Evolutionary conservation across 805 yeast species (phyloP).

Genomic region (Zygosaccharomyces kombuchaensis): DNA sequence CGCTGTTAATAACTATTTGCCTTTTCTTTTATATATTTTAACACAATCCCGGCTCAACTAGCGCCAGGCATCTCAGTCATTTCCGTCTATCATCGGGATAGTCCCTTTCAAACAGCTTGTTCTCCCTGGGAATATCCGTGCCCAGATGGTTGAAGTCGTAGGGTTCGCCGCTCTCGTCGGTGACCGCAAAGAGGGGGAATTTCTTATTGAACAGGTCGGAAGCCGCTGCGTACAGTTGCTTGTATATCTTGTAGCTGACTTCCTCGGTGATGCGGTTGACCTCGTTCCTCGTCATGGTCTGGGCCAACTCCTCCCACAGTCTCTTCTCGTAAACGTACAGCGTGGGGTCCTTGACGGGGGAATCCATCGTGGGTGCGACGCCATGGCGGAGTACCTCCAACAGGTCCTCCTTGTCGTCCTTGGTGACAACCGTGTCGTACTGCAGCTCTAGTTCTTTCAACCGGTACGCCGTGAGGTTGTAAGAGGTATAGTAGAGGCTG

Average conservation of each 20-base stretch:
- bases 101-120: constrained; percentile 3
- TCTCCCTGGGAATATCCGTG: constrained; percentile 2
- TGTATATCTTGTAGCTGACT: constrained; percentile 4
- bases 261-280: constrained; percentile 1
- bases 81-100: constrained; percentile 4
- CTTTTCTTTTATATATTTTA: no score
- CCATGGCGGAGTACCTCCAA: constrained; percentile 15
- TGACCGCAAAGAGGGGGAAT: constrained; percentile 12
- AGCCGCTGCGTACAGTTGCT: constrained; percentile 14
- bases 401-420: constrained; percentile 14
- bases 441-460: constrained; percentile 29
- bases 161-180: constrained; percentile 4
- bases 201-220: constrained; percentile 10
- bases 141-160: constrained; percentile 1
- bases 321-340: constrained; percentile 20
- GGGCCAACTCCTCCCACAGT: constrained; percentile 17
- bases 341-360: constrained; percentile 31
- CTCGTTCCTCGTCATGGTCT: constrained; percentile 4
- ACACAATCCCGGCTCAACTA: no score
- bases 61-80: no score
- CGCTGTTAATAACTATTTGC: no score
- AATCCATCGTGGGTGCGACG: constrained; percentile 14
- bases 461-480: constrained; percentile 24
- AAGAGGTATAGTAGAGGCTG: constrained; percentile 18
- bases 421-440: constrained; percentile 14